Conservation (phyloP, 306 rosid genomes). For the Ceratonia siliqua region DNA sequence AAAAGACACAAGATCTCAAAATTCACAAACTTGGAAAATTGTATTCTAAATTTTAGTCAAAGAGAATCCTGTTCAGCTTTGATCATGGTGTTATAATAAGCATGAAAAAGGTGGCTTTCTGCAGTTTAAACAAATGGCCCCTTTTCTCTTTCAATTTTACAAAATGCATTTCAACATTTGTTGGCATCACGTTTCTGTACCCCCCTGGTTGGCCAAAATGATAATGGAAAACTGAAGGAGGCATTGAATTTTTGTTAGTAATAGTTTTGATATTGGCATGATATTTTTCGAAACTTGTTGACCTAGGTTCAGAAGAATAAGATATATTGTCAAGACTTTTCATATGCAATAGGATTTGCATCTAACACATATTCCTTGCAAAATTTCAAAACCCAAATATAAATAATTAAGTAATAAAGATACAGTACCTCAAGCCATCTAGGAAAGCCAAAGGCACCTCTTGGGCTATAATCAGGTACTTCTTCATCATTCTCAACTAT, state of each 20-base stretch:
- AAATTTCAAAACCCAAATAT: neutral
- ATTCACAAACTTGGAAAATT: neutral
- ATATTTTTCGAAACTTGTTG: conserved; percentile 12
- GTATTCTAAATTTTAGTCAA: neutral
- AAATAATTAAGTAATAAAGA: conserved; percentile 4
- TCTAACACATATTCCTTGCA: conserved; percentile 22
- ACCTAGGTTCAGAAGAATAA: conserved; percentile 13
- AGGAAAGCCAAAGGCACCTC: conserved; percentile 85
- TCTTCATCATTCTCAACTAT: conserved; percentile 60
- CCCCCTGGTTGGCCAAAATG: neutral
- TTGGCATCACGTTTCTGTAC: neutral
- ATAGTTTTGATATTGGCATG: neutral
- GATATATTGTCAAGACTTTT: conserved; percentile 17
- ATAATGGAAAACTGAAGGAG: neutral
- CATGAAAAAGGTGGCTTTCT: neutral
- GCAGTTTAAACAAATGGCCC: neutral
- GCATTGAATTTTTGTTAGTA: neutral
- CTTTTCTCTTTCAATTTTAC: neutral
- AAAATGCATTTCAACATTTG: conserved; percentile 22
- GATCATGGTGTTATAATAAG: neutral
- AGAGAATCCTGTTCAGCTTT: neutral
- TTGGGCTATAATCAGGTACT: conserved; percentile 55
- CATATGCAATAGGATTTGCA: conserved; percentile 13
- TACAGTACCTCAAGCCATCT: conserved; percentile 92
- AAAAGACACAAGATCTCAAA: too few relatives aligned